Base-by-base conservation (phyloP, 352 stramenopile genomes). In the Phytophthora macrochlamydospora region DNA sequence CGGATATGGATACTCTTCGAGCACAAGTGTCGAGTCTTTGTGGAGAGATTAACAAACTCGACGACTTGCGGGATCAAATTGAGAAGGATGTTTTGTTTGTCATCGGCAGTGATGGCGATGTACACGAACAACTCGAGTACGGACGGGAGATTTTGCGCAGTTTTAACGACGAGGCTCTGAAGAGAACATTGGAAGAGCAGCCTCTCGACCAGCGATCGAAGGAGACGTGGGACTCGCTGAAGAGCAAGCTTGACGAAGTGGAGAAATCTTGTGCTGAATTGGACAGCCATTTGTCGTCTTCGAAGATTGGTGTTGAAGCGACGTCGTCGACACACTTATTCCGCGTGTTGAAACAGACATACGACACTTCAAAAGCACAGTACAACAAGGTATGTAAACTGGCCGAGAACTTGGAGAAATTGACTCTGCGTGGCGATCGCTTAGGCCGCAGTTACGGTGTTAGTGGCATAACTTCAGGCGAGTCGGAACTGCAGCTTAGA, bases 101-200 rank as follows among this genome's bases (percentile, higher is more conserved):
- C n/a, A 90, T 92, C 57, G 83, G 83, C 56, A 90, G 79, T 60
- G 81, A 92, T 50, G 80, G 81, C 24, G 79, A 92, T 52, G 78
- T 92, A n/a, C 83, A 92, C 55, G 81, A 92, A 35, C 83, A 92
- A 54, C 65, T 92, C 2, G 83, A 90, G 40, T 92, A 90, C 65
- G 69, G 75, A 5, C 80, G 80, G 13, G 83, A 92, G 38, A 89
- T 90, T 59, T 59, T 92, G n/a, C 64, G 69, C 4, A 90, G 83
- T 37, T 90, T 90, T 38, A 81, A 86, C 58, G 79, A 92, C 29
- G 80, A 91, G 49, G 71, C 58, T 35, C 54, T 90, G 0, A 90
- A 89, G 62, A 79, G 69, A 28, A 79, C 79, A 7, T 62, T 92
- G 32, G 82, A 92, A 64, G 79, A 87, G 46, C 83, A 92, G 48